A percentile compares a stretch with the other conserved stretches of the same genome.
phyloP scores from a whole-genome alignment of 768 basidiomycete genomes.

The Trametes cinnabarina region DNA sequence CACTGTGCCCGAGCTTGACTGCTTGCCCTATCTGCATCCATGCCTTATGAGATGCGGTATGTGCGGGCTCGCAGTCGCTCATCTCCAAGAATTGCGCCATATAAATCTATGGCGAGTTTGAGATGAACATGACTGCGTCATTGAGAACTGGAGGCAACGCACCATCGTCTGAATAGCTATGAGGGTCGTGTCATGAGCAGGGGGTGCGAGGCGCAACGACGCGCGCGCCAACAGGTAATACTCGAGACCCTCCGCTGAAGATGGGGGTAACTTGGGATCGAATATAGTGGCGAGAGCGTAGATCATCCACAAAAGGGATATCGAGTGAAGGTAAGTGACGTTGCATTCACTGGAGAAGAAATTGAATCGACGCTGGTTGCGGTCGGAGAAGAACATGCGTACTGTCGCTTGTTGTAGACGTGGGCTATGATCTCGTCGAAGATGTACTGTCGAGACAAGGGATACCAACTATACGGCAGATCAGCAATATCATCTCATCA shows the following conservation, averaged over 20 bases:
- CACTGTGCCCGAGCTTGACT: slow-evolving; percentile 57
- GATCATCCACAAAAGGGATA: slow-evolving; percentile 62
- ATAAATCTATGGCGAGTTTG: slow-evolving; percentile 33
- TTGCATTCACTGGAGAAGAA: slow-evolving; percentile 8
- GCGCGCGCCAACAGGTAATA: slow-evolving; percentile 61
- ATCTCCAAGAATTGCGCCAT: slow-evolving; percentile 52
- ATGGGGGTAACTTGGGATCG: slow-evolving; percentile 47
- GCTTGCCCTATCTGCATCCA: slow-evolving; percentile 62
- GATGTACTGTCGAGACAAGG: slow-evolving; percentile 52
- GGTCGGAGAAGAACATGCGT: slow-evolving; percentile 11
- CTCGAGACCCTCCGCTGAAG: slow-evolving; percentile 54
- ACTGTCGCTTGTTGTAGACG: slow-evolving; percentile 54
- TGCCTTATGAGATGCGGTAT: slow-evolving; percentile 43
- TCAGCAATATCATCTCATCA: not conserved
- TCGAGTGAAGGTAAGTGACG: slow-evolving; percentile 45
- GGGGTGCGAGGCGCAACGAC: slow-evolving; percentile 46
- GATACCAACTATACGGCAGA: slow-evolving; percentile 43
- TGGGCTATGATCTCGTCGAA: slow-evolving; percentile 52
- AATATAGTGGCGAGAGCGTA: slow-evolving; percentile 68
- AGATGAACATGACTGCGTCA: slow-evolving; percentile 22
- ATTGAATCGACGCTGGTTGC: not conserved
- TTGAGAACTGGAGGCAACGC: slow-evolving; percentile 22
- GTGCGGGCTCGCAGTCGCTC: slow-evolving; percentile 45
- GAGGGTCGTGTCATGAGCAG: slow-evolving; percentile 51
- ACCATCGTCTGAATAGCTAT: slow-evolving; percentile 57